Evolutionary conservation across 2,329 filamentous ascomycete genomes (phyloP).

Genomic region (Cladosporium sphaerospermum): DNA sequence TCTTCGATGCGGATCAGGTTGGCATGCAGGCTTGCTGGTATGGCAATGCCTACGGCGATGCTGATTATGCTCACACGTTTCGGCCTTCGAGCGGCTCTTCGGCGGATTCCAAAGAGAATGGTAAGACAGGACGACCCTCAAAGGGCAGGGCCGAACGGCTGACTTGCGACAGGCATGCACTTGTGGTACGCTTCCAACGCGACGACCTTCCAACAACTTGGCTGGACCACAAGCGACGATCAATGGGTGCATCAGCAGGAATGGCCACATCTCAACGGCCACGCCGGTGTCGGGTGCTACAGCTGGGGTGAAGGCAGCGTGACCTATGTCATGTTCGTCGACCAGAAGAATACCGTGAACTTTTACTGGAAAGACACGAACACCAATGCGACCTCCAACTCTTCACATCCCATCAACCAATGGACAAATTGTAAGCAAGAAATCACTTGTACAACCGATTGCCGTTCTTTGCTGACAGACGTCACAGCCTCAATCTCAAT

Average conservation of each 20-base stretch:
- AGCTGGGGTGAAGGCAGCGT: conserved; percentile 35
- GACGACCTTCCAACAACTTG: conserved; percentile 36
- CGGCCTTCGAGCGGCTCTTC: conserved; percentile 16
- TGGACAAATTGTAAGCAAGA: conserved; percentile 29
- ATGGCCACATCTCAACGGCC: conserved; percentile 37
- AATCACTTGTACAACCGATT: too few relatives aligned
- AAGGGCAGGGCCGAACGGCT: not conserved
- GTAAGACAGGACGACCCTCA: not conserved
- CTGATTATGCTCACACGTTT: conserved; percentile 35
- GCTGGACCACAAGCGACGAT: conserved; percentile 35
- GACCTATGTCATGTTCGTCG: conserved; percentile 40
- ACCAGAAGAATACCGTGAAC: conserved; percentile 33
- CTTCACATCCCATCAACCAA: conserved; percentile 35
- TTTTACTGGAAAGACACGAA: conserved; percentile 43
- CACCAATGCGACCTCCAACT: conserved; percentile 24
- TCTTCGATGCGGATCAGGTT: conserved; percentile 28
- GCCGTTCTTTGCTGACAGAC: too few relatives aligned
- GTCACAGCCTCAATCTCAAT: conserved; percentile 24
- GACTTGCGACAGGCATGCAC: conserved; percentile 33
- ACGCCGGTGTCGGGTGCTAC: conserved; percentile 41
- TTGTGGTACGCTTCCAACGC: conserved; percentile 39
- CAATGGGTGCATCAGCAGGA: conserved; percentile 32
- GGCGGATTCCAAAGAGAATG: not conserved
- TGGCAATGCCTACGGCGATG: conserved; percentile 32
- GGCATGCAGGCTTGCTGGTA: conserved; percentile 37